A percentile compares a stretch with the other conserved stretches of the same genome.
Evolutionary conservation across 2,329 filamentous ascomycete species (phyloP).

Genomic region (Venturia asperata): DNA sequence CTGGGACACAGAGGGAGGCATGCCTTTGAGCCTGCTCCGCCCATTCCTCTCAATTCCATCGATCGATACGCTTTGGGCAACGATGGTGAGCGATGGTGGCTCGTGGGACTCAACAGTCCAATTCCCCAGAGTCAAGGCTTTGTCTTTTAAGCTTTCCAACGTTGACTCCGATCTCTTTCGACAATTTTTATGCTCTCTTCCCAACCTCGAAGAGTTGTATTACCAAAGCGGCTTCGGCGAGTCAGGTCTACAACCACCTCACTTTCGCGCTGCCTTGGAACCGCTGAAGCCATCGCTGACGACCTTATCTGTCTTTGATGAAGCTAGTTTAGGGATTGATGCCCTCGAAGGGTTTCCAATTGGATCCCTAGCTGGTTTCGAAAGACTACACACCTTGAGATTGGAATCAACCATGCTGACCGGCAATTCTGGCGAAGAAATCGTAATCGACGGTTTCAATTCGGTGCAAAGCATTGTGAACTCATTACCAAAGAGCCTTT

Average conservation of each 20-base stretch:
- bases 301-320: background rate
- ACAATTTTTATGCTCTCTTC: background rate
- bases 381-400: background rate
- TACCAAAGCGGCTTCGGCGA: conserved; percentile 5
- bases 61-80: background rate
- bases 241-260: background rate
- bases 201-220: background rate
- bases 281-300: background rate
- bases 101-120: background rate
- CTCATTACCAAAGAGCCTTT: conserved; percentile 1
- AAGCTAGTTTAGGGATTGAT: background rate
- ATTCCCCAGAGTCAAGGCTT: background rate
- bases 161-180: background rate
- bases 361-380: background rate
- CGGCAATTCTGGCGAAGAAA: background rate
- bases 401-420: conserved; percentile 7
- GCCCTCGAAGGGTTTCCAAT: background rate
- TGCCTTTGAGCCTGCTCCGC: background rate
- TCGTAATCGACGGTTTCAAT: background rate
- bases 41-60: conserved; percentile 9
- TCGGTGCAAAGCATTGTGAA: background rate
- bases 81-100: background rate
- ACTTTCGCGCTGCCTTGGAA: background rate
- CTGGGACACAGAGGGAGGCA: conserved; percentile 5
- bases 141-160: conserved; percentile 2